A percentile compares a stretch with the other conserved stretches of the same genome.
Conservation (phyloP, 495 filamentous ascomycete genomes). For the Immersiella caudata region DNA sequence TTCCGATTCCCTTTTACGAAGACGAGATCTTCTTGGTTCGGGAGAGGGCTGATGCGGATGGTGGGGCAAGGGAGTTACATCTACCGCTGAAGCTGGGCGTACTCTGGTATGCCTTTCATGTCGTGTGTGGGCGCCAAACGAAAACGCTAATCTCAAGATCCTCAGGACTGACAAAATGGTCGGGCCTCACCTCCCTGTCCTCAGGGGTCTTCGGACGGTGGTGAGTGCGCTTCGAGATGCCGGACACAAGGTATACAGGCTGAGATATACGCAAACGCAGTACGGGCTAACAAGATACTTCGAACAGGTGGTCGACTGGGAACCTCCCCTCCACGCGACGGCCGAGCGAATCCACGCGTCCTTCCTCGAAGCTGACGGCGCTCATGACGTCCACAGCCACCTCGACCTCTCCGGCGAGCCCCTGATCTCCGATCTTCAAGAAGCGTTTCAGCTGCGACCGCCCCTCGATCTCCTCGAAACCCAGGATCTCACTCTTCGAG, state of each 20-base stretch:
- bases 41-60: conserved; percentile 19
- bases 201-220: conserved; percentile 44
- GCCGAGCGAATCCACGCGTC: conserved; percentile 38
- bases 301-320: conserved; percentile 43
- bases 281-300: too few relatives aligned
- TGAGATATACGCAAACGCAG: too few relatives aligned
- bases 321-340: conserved; percentile 43
- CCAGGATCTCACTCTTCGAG: conserved; percentile 27
- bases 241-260: conserved; percentile 46
- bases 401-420: conserved; percentile 53
- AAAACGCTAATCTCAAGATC: not conserved
- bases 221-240: conserved; percentile 38
- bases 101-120: conserved; percentile 42
- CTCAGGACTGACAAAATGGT: conserved; percentile 55
- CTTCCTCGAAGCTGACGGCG: conserved; percentile 47
- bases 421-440: conserved; percentile 27
- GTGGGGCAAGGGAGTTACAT: not conserved
- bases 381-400: conserved; percentile 40
- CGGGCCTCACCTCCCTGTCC: conserved; percentile 56
- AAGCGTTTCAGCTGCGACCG: conserved; percentile 33
- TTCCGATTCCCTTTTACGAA: conserved; percentile 38
- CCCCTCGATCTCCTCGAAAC: conserved; percentile 46
- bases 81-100: conserved; percentile 51
- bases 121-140: not conserved
- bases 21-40: conserved; percentile 21